A percentile compares a stretch with the other conserved stretches of the same genome.
These are phyloP conservation scores for Diacronema lutheri DNA, from an alignment of 78 protist genomes.

Conservation along the genomic window DNA sequence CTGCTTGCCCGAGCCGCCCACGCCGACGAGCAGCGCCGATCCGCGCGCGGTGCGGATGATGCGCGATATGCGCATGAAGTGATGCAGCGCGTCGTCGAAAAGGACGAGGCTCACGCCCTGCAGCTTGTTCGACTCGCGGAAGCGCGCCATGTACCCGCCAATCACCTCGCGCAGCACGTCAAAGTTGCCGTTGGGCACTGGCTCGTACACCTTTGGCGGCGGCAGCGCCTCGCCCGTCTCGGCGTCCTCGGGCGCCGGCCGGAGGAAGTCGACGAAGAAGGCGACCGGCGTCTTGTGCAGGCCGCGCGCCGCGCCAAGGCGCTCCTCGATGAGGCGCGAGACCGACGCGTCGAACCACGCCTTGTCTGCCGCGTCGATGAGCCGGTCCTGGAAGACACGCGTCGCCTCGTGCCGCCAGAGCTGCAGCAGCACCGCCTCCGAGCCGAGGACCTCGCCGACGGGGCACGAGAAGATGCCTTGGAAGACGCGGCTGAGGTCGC, in stretches of 20 bases:
- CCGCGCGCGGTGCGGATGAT: conserved; percentile 68
- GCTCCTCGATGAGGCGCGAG: neutral
- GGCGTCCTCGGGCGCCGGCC: conserved; percentile 54
- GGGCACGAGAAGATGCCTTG: conserved; percentile 61
- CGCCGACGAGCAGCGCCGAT: conserved; percentile 76
- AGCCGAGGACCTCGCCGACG: neutral
- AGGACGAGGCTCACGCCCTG: conserved; percentile 67
- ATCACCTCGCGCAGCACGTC: conserved; percentile 28
- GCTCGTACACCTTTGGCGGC: conserved; percentile 42
- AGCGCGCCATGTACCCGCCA: neutral
- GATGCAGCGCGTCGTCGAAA: conserved; percentile 76
- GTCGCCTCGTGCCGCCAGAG: conserved; percentile 84
- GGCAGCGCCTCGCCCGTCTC: conserved; percentile 45
- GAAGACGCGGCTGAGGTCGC: conserved; percentile 74
- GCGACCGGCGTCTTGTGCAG: neutral
- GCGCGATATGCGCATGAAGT: conserved; percentile 71
- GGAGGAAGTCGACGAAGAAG: conserved; percentile 71
- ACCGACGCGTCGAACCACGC: conserved; percentile 30
- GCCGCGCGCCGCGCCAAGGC: neutral
- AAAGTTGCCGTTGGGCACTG: neutral
- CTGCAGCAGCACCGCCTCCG: conserved; percentile 16
- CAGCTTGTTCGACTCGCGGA: conserved; percentile 60
- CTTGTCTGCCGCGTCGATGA: conserved; percentile 41
- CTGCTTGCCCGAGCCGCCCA: conserved; percentile 84
- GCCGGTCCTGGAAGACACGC: conserved; percentile 76